These are phyloP conservation scores for Cyberlindnera suaveolens DNA, from an alignment of 805 yeast species.

Conservation along the genomic window DNA sequence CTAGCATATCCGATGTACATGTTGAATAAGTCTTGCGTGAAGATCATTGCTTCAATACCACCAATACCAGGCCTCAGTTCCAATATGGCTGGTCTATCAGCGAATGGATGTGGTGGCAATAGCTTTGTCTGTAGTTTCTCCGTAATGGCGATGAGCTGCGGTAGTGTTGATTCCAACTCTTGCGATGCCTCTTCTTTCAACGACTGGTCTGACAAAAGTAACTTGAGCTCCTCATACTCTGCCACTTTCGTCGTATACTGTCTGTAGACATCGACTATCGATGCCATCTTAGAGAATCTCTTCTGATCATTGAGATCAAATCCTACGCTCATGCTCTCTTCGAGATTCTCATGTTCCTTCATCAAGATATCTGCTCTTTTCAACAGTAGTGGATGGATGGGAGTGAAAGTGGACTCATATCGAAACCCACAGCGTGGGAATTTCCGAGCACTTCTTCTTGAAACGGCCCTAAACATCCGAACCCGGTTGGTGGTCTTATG, in stretches of 20 bases:
- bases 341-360: conserved; percentile 36
- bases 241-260: conserved; percentile 29
- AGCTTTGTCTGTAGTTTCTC: conserved; percentile 47
- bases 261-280: conserved; percentile 35
- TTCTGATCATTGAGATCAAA: conserved; percentile 46
- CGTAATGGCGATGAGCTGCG: conserved; percentile 38
- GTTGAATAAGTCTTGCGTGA: conserved; percentile 68
- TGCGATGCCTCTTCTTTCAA: conserved; percentile 52
- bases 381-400: conserved; percentile 46
- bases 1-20: conserved; percentile 79
- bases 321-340: conserved; percentile 36
- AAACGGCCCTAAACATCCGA: neutral
- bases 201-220: conserved; percentile 39
- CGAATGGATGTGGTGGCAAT: conserved; percentile 71
- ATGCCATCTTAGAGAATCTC: conserved; percentile 38
- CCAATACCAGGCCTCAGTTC: conserved; percentile 96
- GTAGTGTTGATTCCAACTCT: conserved; percentile 47
- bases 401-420: conserved; percentile 15
- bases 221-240: conserved; percentile 34
- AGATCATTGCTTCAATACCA: conserved; percentile 87
- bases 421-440: neutral
- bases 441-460: neutral
- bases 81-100: conserved; percentile 69
- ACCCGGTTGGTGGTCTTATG: too few relatives aligned
- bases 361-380: conserved; percentile 39